Conservation (phyloP, 768 basidiomycete species). For the Xanthoconium stramineum region DNA sequence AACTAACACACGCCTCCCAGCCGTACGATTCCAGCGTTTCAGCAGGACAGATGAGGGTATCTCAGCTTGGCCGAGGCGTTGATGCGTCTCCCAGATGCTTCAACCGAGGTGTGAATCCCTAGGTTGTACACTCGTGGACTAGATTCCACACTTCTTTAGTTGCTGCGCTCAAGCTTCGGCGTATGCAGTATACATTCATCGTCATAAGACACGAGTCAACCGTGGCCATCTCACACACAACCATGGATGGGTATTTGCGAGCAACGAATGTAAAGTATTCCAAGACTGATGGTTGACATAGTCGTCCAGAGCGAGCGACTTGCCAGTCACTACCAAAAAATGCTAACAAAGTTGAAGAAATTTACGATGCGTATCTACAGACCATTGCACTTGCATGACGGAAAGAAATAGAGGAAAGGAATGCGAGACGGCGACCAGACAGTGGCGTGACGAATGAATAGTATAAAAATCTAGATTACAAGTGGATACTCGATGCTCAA, state of each 20-base stretch:
- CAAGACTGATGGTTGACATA: slow-evolving; percentile 1
- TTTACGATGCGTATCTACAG: slow-evolving; percentile 18
- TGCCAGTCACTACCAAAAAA: not conserved
- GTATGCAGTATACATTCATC: not conserved
- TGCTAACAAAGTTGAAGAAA: slow-evolving; percentile 9
- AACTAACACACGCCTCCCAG: not conserved
- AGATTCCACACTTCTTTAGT: no score
- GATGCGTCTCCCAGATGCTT: not conserved
- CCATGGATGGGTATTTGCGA: not conserved
- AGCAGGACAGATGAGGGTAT: slow-evolving; percentile 5
- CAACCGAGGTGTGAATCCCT: not conserved
- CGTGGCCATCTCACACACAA: not conserved
- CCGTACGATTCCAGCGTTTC: not conserved
- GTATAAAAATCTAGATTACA: slow-evolving; percentile 33
- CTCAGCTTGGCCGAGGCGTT: not conserved
- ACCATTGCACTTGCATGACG: slow-evolving; percentile 14
- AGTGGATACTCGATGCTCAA: slow-evolving; percentile 30
- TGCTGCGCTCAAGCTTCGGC: not conserved
- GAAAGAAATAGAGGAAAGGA: slow-evolving; percentile 12
- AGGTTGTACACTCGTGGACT: not conserved
- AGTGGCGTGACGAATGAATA: slow-evolving; percentile 14
- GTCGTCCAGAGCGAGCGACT: slow-evolving; percentile 3
- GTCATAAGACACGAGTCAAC: no score
- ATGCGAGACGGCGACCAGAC: slow-evolving; percentile 18
- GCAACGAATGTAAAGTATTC: slow-evolving; percentile 10